Evolutionary conservation across 768 basidiomycete genomes (phyloP).

Genomic region (Trichaptum fuscoviolaceum): DNA sequence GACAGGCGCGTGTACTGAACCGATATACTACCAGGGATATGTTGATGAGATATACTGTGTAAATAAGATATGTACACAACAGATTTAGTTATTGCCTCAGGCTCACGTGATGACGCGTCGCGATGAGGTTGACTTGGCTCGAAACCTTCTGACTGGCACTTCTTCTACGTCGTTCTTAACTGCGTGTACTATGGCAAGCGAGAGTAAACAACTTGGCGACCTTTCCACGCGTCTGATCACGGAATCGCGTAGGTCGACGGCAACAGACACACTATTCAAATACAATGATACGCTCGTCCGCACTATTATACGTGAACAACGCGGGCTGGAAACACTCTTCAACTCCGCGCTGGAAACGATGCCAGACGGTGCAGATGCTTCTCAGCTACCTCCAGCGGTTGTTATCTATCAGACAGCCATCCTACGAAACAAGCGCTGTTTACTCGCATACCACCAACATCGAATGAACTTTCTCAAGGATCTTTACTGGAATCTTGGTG

Average conservation of each 20-base stretch:
- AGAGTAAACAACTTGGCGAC: conserved; percentile 72
- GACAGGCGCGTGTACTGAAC: too few species aligned
- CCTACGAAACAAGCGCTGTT: conserved; percentile 90
- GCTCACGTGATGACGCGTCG: too few species aligned
- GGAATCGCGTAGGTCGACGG: conserved; percentile 81
- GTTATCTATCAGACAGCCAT: conserved; percentile 88
- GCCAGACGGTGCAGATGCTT: conserved; percentile 12
- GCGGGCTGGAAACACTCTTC: conserved; percentile 67
- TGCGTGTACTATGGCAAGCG: conserved; percentile 28
- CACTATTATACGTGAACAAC: conserved; percentile 83
- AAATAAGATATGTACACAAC: too few species aligned
- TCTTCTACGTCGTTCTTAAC: not conserved
- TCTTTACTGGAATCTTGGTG: conserved; percentile 87
- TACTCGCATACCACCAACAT: conserved; percentile 89
- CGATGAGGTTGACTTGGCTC: too few species aligned
- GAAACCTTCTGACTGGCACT: too few species aligned
- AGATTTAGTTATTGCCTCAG: too few species aligned
- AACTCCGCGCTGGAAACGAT: conserved; percentile 29
- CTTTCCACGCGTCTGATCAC: conserved; percentile 82
- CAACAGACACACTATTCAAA: conserved; percentile 79
- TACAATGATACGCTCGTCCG: conserved; percentile 90
- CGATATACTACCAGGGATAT: too few species aligned
- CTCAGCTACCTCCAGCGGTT: conserved; percentile 43
- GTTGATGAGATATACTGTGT: too few species aligned
- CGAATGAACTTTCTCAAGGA: conserved; percentile 78